phyloP scores from a whole-genome alignment of 305 asterid genomes.

The Ilex paraguariensis region DNA sequence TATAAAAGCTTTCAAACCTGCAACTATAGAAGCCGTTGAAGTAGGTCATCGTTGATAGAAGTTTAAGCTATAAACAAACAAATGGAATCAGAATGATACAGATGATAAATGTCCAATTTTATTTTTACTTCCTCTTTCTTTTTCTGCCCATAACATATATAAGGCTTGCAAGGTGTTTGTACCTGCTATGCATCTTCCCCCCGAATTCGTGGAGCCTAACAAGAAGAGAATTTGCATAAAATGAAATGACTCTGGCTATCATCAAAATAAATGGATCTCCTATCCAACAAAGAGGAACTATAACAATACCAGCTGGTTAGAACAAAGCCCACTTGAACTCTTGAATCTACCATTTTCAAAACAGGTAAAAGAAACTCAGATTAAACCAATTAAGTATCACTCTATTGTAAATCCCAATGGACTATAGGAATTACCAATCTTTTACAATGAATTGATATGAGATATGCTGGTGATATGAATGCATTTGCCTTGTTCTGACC shows the following conservation, averaged over 20 bases:
- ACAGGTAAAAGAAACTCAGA: too few species aligned
- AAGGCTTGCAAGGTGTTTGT: conserved; percentile 74
- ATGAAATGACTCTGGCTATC: conserved; percentile 57
- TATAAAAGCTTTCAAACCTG: conserved; percentile 62
- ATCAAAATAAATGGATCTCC: conserved; percentile 59
- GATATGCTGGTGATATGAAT: too few species aligned
- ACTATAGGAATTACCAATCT: too few species aligned
- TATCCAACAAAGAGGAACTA: background rate
- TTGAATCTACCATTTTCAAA: background rate
- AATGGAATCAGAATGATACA: background rate
- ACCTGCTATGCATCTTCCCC: conserved; percentile 88
- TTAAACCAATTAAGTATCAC: too few species aligned
- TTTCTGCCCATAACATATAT: conserved; percentile 51
- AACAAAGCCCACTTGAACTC: background rate
- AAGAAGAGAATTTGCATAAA: conserved; percentile 68
- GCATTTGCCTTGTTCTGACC: too few species aligned
- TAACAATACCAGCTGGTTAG: background rate
- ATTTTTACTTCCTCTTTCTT: background rate
- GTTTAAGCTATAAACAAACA: background rate
- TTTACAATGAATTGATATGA: too few species aligned
- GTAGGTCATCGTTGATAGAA: too few species aligned
- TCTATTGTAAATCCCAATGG: too few species aligned
- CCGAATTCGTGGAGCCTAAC: conserved; percentile 86
- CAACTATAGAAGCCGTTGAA: conserved; percentile 4
- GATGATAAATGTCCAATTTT: too few species aligned